phyloP scores from a whole-genome alignment of 805 yeast genomes.

The Jamesozyma piceae region DNA sequence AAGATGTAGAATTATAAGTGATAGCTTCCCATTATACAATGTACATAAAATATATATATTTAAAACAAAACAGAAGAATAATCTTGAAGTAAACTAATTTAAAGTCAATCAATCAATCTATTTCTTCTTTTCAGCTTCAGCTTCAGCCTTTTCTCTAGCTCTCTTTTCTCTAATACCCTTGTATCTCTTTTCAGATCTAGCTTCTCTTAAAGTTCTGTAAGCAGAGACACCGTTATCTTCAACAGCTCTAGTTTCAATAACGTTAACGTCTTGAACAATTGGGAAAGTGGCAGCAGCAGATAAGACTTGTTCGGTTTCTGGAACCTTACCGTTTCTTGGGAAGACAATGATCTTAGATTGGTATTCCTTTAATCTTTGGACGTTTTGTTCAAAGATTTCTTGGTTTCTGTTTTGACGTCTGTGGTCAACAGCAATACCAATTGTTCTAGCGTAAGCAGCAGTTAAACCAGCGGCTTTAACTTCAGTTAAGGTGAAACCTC shows the following conservation, averaged over 20 bases:
- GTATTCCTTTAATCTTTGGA: constrained; percentile 94
- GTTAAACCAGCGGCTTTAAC: constrained; percentile 94
- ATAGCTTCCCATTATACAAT: constrained; percentile 29
- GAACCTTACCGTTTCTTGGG: constrained; percentile 82
- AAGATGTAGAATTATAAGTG: constrained; percentile 22
- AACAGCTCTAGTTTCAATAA: constrained; percentile 81
- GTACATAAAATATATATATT: constrained; percentile 22
- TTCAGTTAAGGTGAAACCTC: constrained; percentile 98
- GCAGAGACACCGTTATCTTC: constrained; percentile 68
- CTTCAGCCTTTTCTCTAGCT: constrained; percentile 94
- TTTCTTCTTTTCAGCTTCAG: constrained; percentile 99
- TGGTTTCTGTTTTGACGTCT: constrained; percentile 98
- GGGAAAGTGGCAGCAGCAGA: constrained; percentile 82
- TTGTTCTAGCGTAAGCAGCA: constrained; percentile 92
- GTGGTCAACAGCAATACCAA: constrained; percentile 99
- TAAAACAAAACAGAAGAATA: constrained; percentile 11
- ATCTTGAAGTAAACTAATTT: constrained; percentile 1
- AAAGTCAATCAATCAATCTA: constrained; percentile 62
- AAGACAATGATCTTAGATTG: constrained; percentile 89
- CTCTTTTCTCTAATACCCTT: constrained; percentile 96
- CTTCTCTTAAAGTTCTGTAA: constrained; percentile 89
- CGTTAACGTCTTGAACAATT: constrained; percentile 67
- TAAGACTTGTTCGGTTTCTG: constrained; percentile 69
- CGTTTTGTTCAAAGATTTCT: constrained; percentile 91
- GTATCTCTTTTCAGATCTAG: constrained; percentile 89